These are phyloP conservation scores for Neopestalotiopsis clavispora DNA, from an alignment of 2,329 filamentous ascomycete genomes.

Conservation along the genomic window DNA sequence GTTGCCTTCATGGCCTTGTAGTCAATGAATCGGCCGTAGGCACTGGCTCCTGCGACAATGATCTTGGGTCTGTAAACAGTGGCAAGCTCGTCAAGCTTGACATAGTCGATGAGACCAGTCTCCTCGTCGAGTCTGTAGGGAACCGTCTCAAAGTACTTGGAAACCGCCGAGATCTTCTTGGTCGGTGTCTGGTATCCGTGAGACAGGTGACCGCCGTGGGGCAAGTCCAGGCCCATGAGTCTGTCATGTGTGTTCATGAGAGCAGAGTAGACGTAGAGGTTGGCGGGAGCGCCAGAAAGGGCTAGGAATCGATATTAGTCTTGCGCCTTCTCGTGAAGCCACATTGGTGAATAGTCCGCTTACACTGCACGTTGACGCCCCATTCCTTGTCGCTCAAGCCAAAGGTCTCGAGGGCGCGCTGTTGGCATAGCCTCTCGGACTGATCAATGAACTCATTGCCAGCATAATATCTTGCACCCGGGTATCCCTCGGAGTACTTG, in stretches of 20 bases:
- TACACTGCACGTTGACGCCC: conserved; percentile 95
- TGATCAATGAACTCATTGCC: conserved; percentile 96
- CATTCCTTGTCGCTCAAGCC: conserved; percentile 83
- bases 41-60: conserved; percentile 91
- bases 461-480: conserved; percentile 93
- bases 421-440: conserved; percentile 86
- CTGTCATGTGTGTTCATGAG: conserved; percentile 91
- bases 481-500: conserved; percentile 99
- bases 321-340: not conserved
- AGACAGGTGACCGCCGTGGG: conserved; percentile 93
- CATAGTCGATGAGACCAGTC: conserved; percentile 95
- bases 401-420: conserved; percentile 87
- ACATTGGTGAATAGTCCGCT: conserved; percentile 33
- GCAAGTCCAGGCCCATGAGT: conserved; percentile 95
- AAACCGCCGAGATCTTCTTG: conserved; percentile 96
- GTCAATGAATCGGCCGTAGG: conserved; percentile 95
- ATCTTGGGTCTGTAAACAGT: conserved; percentile 92
- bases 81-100: conserved; percentile 85
- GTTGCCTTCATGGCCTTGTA: conserved; percentile 92
- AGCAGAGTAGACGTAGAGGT: conserved; percentile 94
- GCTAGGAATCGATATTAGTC: conserved; percentile 51
- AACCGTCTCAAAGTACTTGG: conserved; percentile 98
- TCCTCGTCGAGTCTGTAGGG: conserved; percentile 91
- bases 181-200: conserved; percentile 97
- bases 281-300: conserved; percentile 75